phyloP scores from a whole-genome alignment of 495 filamentous ascomycete genomes.

The Hyaloscypha finlandica region DNA sequence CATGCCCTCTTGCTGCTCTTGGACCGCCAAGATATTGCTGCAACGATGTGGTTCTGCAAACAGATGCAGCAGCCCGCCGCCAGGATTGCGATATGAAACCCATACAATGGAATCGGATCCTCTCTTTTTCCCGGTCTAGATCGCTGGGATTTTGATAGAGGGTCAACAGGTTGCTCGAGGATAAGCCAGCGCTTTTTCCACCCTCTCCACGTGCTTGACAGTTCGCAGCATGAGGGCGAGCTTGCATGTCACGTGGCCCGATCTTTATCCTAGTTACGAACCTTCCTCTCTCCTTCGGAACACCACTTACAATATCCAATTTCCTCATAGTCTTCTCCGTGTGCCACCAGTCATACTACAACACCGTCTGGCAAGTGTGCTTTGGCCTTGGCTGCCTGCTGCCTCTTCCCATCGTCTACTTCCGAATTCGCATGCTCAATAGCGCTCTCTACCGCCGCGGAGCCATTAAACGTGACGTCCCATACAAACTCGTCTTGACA shows the following conservation, averaged over 20 bases:
- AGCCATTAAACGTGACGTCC: slow-evolving; percentile 48
- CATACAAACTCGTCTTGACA: slow-evolving; percentile 45
- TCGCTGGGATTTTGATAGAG: too few species aligned
- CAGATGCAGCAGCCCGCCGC: too few species aligned
- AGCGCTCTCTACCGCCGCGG: slow-evolving; percentile 51
- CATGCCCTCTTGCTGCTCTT: too few species aligned
- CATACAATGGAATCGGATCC: too few species aligned
- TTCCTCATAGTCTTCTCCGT: slow-evolving; percentile 28
- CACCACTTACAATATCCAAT: slow-evolving; percentile 49
- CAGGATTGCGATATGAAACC: too few species aligned
- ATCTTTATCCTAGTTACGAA: slow-evolving; percentile 58
- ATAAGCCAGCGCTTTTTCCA: too few species aligned
- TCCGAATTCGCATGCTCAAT: slow-evolving; percentile 54
- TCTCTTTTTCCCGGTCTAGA: too few species aligned
- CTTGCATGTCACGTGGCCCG: slow-evolving; percentile 41
- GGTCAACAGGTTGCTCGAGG: too few species aligned
- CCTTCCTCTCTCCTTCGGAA: slow-evolving; percentile 51
- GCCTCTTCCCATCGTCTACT: slow-evolving; percentile 54
- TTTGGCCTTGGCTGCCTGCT: slow-evolving; percentile 54
- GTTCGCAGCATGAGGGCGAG: too few species aligned
- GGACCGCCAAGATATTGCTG: too few species aligned
- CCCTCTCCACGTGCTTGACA: too few species aligned
- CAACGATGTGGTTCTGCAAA: too few species aligned
- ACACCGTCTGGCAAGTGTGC: slow-evolving; percentile 46
- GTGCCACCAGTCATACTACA: slow-evolving; percentile 38